Base-by-base conservation (phyloP, 1,284 basidiomycete genomes). In the Coniophora puteana region DNA sequence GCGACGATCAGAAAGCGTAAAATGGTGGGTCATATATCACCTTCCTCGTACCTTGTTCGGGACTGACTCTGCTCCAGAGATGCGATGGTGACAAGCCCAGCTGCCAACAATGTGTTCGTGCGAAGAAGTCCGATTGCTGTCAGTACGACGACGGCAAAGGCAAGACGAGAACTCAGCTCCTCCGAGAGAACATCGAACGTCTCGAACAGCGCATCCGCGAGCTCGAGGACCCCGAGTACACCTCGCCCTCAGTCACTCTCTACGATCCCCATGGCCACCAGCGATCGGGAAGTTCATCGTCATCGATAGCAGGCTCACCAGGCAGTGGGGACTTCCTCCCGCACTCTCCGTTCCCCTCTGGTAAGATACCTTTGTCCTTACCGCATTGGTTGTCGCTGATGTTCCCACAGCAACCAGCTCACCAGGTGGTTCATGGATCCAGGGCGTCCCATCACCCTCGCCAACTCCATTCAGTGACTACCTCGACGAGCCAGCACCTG, bases 71-170 rank as follows among this genome's bases (percentile, higher is more conserved):
- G 34, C 39, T 45, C 33, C 44, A 80, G 77, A 67, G 75, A 59
- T 80, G 78, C 51, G 78, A 80, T 49, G 78, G 78, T 43, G 52
- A 49, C 43, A 78, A 76, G 53, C 78, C 78, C 17, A 65, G 77
- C 13, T 80, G 78, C 44, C 77, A 79, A 46, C 78, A 80, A 52
- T 80, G 78, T 50, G 59, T 61, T 23, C 72, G 76, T 31, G 76
- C 78, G 34, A 80, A 79, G 66, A 79, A 78, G 51, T 63, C 62
- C 39, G 77, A 80, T 0, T 57, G 52, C 8, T 80, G 78, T 50
- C 77, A 77, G 50, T 80, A 80, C 50, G 78, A 80, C 44, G 77
- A 80, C 57, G 77, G 78, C 18, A 78, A 78, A 59, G 76, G 78
- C 18, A 80, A 80, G 60, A 80, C 78, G 38, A 70, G 78, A 46